A percentile compares a stretch with the other conserved stretches of the same genome.
Conservation (phyloP, 1,284 basidiomycete genomes). For the Xerocomus nothofagi region DNA sequence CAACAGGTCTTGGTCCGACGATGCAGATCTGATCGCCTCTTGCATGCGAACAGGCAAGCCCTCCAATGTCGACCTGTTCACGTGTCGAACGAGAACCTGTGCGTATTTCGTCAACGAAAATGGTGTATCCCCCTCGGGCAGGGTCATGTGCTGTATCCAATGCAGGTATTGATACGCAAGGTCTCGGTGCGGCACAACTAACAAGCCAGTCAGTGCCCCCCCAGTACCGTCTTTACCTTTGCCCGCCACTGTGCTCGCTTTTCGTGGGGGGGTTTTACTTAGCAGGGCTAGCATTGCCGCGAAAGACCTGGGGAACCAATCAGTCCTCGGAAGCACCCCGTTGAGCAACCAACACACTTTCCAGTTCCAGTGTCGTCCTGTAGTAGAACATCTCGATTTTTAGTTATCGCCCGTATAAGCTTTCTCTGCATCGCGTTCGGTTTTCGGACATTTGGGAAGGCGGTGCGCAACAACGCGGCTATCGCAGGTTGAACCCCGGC, state of each 20-base stretch:
- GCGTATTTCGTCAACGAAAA: constrained; percentile 44
- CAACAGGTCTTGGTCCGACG: constrained; percentile 42
- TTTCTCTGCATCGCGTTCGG: constrained; percentile 61
- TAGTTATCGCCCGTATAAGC: constrained; percentile 62
- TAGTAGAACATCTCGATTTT: constrained; percentile 59
- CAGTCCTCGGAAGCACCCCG: background rate
- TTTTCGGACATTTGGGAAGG: constrained; percentile 59
- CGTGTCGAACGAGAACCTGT: constrained; percentile 58
- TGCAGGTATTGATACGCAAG: constrained; percentile 66
- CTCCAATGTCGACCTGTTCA: constrained; percentile 33
- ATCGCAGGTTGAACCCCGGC: constrained; percentile 53
- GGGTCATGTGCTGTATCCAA: constrained; percentile 62
- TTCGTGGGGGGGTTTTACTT: constrained; percentile 46
- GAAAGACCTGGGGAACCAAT: constrained; percentile 57
- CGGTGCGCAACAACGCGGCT: constrained; percentile 46
- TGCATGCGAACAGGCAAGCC: constrained; percentile 30
- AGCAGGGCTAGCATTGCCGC: constrained; percentile 64
- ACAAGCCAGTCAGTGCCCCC: constrained; percentile 47
- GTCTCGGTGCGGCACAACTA: constrained; percentile 75
- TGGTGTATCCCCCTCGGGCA: constrained; percentile 29
- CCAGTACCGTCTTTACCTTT: constrained; percentile 9
- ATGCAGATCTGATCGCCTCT: constrained; percentile 35
- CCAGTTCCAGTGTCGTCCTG: constrained; percentile 73
- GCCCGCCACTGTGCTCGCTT: background rate
- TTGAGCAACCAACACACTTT: constrained; percentile 53